Conservation (phyloP, 1,139 yeast species). For the Magnusiomyces tetraspermus region DNA sequence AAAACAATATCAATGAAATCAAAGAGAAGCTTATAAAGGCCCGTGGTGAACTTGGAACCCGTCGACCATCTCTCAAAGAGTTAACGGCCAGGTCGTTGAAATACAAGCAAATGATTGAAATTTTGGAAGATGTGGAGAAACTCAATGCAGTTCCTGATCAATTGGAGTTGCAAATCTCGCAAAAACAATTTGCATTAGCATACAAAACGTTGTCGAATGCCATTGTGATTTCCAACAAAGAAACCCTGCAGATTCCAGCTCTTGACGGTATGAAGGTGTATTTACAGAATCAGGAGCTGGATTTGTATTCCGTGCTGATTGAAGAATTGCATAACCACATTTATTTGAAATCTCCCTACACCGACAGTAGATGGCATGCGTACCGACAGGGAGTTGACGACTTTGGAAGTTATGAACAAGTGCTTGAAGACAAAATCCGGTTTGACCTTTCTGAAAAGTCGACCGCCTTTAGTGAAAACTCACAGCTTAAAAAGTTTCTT, state of each 20-base stretch:
- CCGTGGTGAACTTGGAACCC: constrained; percentile 43
- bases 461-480: constrained; percentile 21
- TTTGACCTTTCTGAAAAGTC: constrained; percentile 26
- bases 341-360: constrained; percentile 47
- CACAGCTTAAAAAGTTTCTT: constrained; percentile 38
- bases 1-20: constrained; percentile 43
- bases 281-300: constrained; percentile 48
- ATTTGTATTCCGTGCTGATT: constrained; percentile 60
- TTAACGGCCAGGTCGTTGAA: constrained; percentile 54
- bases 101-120: constrained; percentile 61
- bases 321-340: constrained; percentile 71
- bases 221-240: constrained; percentile 46
- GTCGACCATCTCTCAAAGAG: constrained; percentile 51
- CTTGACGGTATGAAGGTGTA: constrained; percentile 49
- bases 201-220: constrained; percentile 54
- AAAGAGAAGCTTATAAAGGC: constrained; percentile 42
- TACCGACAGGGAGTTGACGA: constrained; percentile 25
- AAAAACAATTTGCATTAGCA: constrained; percentile 61
- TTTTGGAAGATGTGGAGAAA: constrained; percentile 59
- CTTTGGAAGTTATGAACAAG: constrained; percentile 23
- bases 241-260: constrained; percentile 50
- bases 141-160: constrained; percentile 51
- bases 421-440: constrained; percentile 27
- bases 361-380: constrained; percentile 30
- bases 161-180: constrained; percentile 56